Evolutionary conservation across 108 stramenopile genomes (phyloP), one percentile per base, ranked within the genome.

Genomic region (Hondaea fermentalgiana): DNA sequence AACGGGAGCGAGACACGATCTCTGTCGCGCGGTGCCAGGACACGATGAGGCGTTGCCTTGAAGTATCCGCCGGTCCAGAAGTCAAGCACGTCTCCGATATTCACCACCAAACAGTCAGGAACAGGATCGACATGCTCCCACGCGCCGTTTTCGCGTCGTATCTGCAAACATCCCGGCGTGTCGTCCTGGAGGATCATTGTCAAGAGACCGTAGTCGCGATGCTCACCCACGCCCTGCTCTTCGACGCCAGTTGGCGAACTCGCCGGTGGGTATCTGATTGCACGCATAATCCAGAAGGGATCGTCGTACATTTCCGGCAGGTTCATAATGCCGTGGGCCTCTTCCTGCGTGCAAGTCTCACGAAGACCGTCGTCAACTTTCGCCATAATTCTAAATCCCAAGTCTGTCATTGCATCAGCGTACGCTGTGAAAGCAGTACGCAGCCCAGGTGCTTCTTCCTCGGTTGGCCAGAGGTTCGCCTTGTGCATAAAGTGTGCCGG

Each of bases 41-140:
- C 76, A 21, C 45, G 51, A 53, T 83, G 76, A 43, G 76, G 76
- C 10, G 76, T 83, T 12, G 76, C 76, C 19, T 47, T 83, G 28
- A 83, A 83, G 76, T 83, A 83, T 12, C 76, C 76, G 76, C 49
- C 51, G 16, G 76, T 83, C 76, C 76, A 83, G 28, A 83, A 83
- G 16, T 83, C 5, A 12, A 83, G 76, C 51, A 83, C 76, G n/a
- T 83, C 76, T 6, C 76, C 76, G 51, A 83, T 83, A 45, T 83
- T 83, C 16, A 83, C 28, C 6, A 83, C 76, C 16, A 83, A 23
- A 53, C 49, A 47, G 28, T 83, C 51, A 8, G 19, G 23, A 12
- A 83, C 76, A 6, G 76, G 76, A 45, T 83, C 76, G 10, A 83
- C 76, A 4, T 21, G 23, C 51, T 6, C 51, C 45, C 45, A 53